Evolutionary conservation across 75 land plant genomes (phyloP), one percentile per base, ranked within the genome.

Genomic region (Pinus tabuliformis): DNA sequence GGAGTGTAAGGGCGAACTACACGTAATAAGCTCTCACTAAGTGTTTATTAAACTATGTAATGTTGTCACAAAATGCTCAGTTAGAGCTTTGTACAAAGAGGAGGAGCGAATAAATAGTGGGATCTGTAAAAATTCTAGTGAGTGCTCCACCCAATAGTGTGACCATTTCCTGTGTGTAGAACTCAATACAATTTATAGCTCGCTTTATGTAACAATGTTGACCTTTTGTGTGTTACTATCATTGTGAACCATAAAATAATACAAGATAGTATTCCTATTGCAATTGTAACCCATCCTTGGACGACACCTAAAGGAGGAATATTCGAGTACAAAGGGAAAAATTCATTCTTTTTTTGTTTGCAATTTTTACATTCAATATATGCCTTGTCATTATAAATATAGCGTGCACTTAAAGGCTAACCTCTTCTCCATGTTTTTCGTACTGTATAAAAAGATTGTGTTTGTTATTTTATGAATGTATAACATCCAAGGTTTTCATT

Each of bases 241-340:
- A 93, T 91, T 59, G 93, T 82, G 75, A 77, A 85, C 95, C 95
- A 93, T n/a, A 93, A 93, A 24, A 92, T 81, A 74, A 81, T 86
- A 14, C 95, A 91, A 8, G 95, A 80, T 4, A 86, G 68, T 0
- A 83, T 77, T 15, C 95, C 93, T 86, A 91, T 91, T 68, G 89
- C 76, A 20, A 93, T 83, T 2, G 93, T 93, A 18, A 89, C 91
- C 95, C 95, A 93, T 39, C 80, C 75, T 75, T 89, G 93, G 21
- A 93, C 91, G n/a, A 93, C 62, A 16, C 95, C 95, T 91, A 81
- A 26, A 26, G 0, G 26, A 0, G 26, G 26, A 26, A 26, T 26
- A 26, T 26, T 26, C 26, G 0, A 26, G 26, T 37, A 37, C 39
- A 37, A 37, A 5, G 39, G 39, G 39, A 5, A 5, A 5, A 37